Conservation (phyloP, 371 early-diverging fungal species). For the Apophysomyces ossiformis region DNA sequence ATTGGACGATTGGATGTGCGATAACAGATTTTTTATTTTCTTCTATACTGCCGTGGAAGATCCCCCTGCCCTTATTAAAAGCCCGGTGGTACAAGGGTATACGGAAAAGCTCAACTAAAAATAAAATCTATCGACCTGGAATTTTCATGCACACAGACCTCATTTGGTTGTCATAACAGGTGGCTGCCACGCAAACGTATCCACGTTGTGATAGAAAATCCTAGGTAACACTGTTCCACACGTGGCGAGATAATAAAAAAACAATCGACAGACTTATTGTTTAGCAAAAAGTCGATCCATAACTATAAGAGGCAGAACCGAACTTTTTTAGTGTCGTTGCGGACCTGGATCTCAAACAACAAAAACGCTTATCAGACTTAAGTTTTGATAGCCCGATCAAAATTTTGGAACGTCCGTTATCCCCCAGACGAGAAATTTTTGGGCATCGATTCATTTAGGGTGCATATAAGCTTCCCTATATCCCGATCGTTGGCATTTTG, state of each 20-base stretch:
- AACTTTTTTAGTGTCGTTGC: not conserved
- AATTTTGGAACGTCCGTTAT: no score
- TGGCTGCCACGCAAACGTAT: slow-evolving; percentile 8
- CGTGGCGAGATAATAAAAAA: slow-evolving; percentile 3
- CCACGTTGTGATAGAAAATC: not conserved
- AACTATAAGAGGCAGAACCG: not conserved
- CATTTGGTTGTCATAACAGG: slow-evolving; percentile 7
- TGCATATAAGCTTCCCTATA: no score
- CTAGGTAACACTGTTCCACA: slow-evolving; percentile 4
- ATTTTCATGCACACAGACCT: slow-evolving; percentile 8
- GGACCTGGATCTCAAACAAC: not conserved
- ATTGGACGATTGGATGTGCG: slow-evolving; percentile 2
- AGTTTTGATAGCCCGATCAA: no score
- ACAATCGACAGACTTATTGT: slow-evolving; percentile 11
- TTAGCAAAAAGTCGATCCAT: slow-evolving; percentile 2
- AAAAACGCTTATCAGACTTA: no score
- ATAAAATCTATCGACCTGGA: not conserved
- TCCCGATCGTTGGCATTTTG: no score
- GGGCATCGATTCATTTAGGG: no score
- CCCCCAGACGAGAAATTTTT: no score
- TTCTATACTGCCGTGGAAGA: not conserved
- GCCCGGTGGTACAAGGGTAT: slow-evolving; percentile 8
- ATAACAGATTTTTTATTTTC: not conserved
- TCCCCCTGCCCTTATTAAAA: not conserved
- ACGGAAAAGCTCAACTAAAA: slow-evolving; percentile 1